Percentiles rank a stretch among this genome's conserved stretches.
Evolutionary conservation across 192 early-diverging fungal species (phyloP).

Genomic region (Coemansia sp.): DNA sequence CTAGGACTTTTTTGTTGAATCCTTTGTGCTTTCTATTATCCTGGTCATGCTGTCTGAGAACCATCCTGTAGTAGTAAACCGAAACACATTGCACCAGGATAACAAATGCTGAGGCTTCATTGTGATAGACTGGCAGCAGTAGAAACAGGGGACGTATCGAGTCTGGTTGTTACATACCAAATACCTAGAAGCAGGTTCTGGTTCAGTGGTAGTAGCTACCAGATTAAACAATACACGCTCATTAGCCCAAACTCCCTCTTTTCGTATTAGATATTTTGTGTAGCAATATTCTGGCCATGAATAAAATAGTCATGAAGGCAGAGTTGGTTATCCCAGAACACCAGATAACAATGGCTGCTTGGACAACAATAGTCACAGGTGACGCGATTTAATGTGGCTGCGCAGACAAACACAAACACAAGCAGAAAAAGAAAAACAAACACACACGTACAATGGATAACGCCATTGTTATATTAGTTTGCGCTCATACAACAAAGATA

Average conservation of each 20-base stretch:
- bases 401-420: neutral
- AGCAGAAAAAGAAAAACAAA: too few relatives aligned
- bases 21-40: too few relatives aligned
- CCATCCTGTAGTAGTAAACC: neutral
- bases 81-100: neutral
- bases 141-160: neutral
- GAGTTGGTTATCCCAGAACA: too few relatives aligned
- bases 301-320: too few relatives aligned
- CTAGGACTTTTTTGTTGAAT: too few relatives aligned
- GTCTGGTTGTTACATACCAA: neutral
- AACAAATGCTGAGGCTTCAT: neutral
- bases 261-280: neutral
- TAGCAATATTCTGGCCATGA: neutral
- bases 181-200: neutral
- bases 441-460: too few relatives aligned
- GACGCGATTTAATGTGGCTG: conserved; percentile 1
- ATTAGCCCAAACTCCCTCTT: neutral
- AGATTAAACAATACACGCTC: neutral
- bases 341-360: neutral
- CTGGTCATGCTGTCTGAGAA: neutral
- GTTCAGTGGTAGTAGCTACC: neutral
- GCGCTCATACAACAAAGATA: too few relatives aligned
- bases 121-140: neutral
- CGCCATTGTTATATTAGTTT: neutral
- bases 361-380: neutral